These are phyloP conservation scores for Acrocalymma vagum DNA, from an alignment of 2,329 filamentous ascomycete genomes.

Conservation along the genomic window DNA sequence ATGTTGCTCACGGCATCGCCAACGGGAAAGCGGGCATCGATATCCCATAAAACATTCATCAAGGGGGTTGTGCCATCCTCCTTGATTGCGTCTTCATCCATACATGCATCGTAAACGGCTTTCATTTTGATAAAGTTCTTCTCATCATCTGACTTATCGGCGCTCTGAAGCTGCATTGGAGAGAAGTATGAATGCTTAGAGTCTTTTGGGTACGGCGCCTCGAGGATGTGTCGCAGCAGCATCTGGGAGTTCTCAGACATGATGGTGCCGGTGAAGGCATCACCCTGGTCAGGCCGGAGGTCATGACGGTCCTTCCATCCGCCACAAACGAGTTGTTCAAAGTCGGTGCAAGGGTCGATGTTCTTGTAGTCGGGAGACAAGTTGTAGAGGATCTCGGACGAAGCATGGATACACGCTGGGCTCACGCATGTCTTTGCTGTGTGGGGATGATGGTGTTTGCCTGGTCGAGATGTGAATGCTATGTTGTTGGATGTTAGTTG, in stretches of 20 bases:
- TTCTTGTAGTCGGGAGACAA: slow-evolving; percentile 68
- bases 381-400: slow-evolving; percentile 69
- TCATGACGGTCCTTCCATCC: slow-evolving; percentile 72
- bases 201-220: slow-evolving; percentile 60
- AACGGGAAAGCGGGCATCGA: slow-evolving; percentile 45
- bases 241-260: slow-evolving; percentile 69
- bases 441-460: too few relatives aligned
- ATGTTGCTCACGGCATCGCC: slow-evolving; percentile 56
- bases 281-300: slow-evolving; percentile 69
- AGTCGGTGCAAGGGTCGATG: slow-evolving; percentile 74
- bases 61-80: slow-evolving; percentile 66
- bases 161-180: slow-evolving; percentile 37
- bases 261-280: slow-evolving; percentile 66
- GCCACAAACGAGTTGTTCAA: slow-evolving; percentile 73
- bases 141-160: slow-evolving; percentile 59
- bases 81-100: slow-evolving; percentile 67
- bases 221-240: slow-evolving; percentile 69
- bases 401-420: slow-evolving; percentile 69
- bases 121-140: slow-evolving; percentile 74
- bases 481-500: too few relatives aligned
- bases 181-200: slow-evolving; percentile 60
- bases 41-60: slow-evolving; percentile 61
- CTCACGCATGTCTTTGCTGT: slow-evolving; percentile 57
- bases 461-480: too few relatives aligned
- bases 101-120: slow-evolving; percentile 70